These are phyloP conservation scores for Nannochloropsis salina DNA, from an alignment of 108 stramenopile genomes.

Conservation along the genomic window DNA sequence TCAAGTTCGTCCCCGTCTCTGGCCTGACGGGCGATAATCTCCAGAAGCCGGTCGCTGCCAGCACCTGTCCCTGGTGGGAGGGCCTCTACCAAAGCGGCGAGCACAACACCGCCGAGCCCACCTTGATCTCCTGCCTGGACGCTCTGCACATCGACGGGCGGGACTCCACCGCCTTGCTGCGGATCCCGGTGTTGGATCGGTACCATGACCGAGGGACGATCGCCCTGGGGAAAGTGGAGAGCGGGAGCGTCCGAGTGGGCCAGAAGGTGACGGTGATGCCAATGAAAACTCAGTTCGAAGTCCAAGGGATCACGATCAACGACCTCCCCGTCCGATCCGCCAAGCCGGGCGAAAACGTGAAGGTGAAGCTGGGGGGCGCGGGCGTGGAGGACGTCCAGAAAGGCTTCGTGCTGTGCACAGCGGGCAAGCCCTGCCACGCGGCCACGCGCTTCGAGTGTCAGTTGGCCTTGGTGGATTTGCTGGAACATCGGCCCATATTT, in stretches of 20 bases:
- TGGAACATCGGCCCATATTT: slow-evolving; percentile 89
- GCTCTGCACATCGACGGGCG: slow-evolving; percentile 72
- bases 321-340: slow-evolving; percentile 67
- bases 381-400: slow-evolving; percentile 81
- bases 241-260: slow-evolving; percentile 79
- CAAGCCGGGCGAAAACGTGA: slow-evolving; percentile 96
- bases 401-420: slow-evolving; percentile 85
- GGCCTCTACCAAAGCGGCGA: slow-evolving; percentile 62
- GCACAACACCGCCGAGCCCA: slow-evolving; percentile 76
- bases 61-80: slow-evolving; percentile 88
- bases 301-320: slow-evolving; percentile 88
- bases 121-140: slow-evolving; percentile 63
- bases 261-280: slow-evolving; percentile 89
- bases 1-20: slow-evolving; percentile 95
- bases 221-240: slow-evolving; percentile 72
- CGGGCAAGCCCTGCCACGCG: slow-evolving; percentile 63
- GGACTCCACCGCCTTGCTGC: slow-evolving; percentile 71
- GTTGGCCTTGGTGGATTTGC: slow-evolving; percentile 75
- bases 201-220: slow-evolving; percentile 95
- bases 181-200: slow-evolving; percentile 91
- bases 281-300: slow-evolving; percentile 72
- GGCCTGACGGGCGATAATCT: slow-evolving; percentile 92
- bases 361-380: slow-evolving; percentile 71
- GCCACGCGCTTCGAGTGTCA: slow-evolving; percentile 56
- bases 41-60: slow-evolving; percentile 73